phyloP scores from a whole-genome alignment of 345 rosid genomes.

The Gossypium turneri region DNA sequence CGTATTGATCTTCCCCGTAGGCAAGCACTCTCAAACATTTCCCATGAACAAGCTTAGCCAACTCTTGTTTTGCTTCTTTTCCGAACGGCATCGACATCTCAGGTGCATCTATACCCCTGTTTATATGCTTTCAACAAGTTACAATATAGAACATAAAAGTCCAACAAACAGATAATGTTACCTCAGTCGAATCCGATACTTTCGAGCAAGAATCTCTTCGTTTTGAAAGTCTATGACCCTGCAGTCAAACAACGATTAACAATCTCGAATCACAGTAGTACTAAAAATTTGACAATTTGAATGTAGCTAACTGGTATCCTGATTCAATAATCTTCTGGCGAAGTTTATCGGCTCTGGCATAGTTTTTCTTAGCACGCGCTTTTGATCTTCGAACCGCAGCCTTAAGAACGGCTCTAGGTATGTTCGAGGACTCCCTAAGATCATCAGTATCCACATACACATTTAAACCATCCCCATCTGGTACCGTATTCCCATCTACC shows the following conservation, averaged over 20 bases:
- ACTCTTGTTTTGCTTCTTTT: slow-evolving; percentile 63
- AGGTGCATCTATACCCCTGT: slow-evolving; percentile 91
- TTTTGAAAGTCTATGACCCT: slow-evolving; percentile 43
- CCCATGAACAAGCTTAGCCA: slow-evolving; percentile 56
- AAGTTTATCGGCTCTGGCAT: slow-evolving; percentile 51
- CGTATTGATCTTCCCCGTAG: slow-evolving; percentile 61
- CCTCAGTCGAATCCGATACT: slow-evolving; percentile 71
- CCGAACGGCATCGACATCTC: slow-evolving; percentile 76
- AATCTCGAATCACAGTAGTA: not conserved
- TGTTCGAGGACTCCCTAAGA: slow-evolving; percentile 52
- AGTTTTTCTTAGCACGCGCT: slow-evolving; percentile 59
- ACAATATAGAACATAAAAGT: not conserved
- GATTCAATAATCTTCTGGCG: slow-evolving; percentile 54
- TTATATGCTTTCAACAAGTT: slow-evolving; percentile 12
- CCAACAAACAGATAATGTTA: slow-evolving; percentile 11
- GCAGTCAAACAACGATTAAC: not conserved
- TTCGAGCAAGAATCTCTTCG: slow-evolving; percentile 67
- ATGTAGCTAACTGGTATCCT: slow-evolving; percentile 58
- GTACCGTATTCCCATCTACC: slow-evolving; percentile 70
- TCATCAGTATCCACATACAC: slow-evolving; percentile 61
- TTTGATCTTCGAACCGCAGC: slow-evolving; percentile 54
- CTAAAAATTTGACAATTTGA: slow-evolving; percentile 2
- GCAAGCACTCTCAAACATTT: slow-evolving; percentile 59
- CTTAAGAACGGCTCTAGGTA: slow-evolving; percentile 52
- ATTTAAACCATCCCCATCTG: slow-evolving; percentile 80